Base-by-base conservation (phyloP, 805 yeast genomes). In the Myxozyma lipomycoides region DNA sequence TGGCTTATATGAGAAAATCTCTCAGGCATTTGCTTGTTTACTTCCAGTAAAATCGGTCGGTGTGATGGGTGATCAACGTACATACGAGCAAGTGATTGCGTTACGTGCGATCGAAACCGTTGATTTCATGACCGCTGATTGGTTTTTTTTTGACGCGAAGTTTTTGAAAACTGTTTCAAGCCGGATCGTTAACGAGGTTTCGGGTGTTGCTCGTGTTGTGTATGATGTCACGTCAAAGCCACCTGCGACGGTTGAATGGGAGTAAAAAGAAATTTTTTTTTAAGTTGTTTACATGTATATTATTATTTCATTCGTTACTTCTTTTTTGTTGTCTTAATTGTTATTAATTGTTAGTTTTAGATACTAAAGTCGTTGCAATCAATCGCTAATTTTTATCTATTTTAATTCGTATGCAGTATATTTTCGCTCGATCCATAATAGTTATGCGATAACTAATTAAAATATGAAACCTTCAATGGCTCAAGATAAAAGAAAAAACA, bases 191-290 rank as follows among this genome's bases (percentile, higher is more conserved):
- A 93, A 93, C 72, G 99, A 93, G 76, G 99, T 93, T 56, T 87
- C 85, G 62, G 99, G 99, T 69, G 98, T 93, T 65, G 97, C 98
- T 50, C 85, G 99, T 74, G 99, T 93, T 57, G 93, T 96, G 49
- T 93, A 93, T 72, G 99, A 93, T 71, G 90, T 93, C 70, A 93
- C 98, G 55, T 89, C 97, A 55, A 93, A 93, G 76, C 99, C 99
- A 51, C 99, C 99, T 56, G 98, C 99, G 55, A 93, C 99, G 55
- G 98, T 93, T 62, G 99, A 93, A 72, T 93, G 98, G 98, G 98
- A 93, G 75, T 91, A 83, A 39, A 10, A 15, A 32, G 22, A n/a
- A 10, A 17, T 12, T 17, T 35, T 17, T 17, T 6, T 6, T 28
- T 28, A 28, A 28, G 38, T n/a, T n/a, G 38, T 35, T 35, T 7